Evolutionary conservation across 305 asterid species (phyloP).

Genomic region (Petunia hybrid): DNA sequence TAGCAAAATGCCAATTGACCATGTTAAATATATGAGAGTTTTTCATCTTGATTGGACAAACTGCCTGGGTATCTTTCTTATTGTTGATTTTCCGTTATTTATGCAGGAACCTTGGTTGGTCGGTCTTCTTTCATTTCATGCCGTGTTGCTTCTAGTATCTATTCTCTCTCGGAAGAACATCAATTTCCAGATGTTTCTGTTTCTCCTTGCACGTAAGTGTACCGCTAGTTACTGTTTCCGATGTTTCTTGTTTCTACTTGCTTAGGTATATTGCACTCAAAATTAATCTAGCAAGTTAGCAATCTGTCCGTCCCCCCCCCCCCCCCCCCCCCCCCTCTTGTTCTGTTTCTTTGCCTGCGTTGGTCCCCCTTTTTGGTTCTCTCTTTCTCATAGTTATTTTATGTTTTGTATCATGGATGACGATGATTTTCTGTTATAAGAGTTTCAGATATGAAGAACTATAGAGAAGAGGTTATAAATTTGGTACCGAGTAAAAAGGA

Average conservation of each 20-base stretch:
- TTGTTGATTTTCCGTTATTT: constrained; percentile 34
- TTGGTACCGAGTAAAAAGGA: background rate
- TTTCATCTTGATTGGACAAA: background rate
- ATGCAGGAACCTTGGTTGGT: constrained; percentile 92
- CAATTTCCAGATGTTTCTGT: constrained; percentile 93
- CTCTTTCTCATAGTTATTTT: no score
- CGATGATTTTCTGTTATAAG: background rate
- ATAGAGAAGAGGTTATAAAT: background rate
- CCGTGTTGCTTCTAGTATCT: constrained; percentile 58
- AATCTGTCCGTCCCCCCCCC: no score
- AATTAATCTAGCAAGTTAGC: background rate
- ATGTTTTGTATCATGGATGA: background rate
- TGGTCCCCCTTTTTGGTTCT: background rate
- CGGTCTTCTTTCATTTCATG: constrained; percentile 75
- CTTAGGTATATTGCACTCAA: constrained; percentile 8
- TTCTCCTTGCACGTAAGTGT: constrained; percentile 79
- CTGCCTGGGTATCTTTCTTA: constrained; percentile 30
- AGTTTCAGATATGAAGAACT: background rate
- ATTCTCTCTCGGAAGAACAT: constrained; percentile 71
- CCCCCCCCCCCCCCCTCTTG: no score
- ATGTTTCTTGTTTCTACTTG: constrained; percentile 19
- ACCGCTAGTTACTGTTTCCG: constrained; percentile 29
- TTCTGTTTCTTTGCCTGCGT: background rate
- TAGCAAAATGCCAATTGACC: constrained; percentile 20
- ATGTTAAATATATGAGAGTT: constrained; percentile 22